Percentiles rank a stretch among this genome's conserved stretches.
Conservation (phyloP, 108 stramenopile species). For the Stephanodiscus minutulus region DNA sequence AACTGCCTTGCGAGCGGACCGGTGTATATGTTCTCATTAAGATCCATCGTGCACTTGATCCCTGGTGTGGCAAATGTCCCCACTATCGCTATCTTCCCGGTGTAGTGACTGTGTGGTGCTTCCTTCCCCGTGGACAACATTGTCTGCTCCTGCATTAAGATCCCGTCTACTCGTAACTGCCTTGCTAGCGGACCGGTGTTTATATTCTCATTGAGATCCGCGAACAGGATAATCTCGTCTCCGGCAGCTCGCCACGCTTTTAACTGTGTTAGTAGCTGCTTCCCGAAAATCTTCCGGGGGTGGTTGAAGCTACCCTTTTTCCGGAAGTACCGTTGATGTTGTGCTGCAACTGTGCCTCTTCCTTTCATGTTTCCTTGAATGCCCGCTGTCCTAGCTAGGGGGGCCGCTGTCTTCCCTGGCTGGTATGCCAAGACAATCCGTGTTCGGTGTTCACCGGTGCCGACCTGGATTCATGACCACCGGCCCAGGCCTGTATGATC, state of each 20-base stretch:
- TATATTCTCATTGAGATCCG: conserved; percentile 9
- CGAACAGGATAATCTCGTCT: conserved; percentile 9
- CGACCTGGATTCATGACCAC: neutral
- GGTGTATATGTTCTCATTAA: no score
- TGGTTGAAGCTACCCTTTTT: neutral
- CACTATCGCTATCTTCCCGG: neutral
- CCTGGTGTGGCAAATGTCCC: neutral
- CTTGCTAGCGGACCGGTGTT: neutral
- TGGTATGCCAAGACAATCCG: conserved; percentile 3
- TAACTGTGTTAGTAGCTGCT: neutral
- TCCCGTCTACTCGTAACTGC: neutral
- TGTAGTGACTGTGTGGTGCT: neutral
- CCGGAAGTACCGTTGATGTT: neutral
- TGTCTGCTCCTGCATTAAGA: neutral
- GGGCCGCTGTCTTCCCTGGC: no score
- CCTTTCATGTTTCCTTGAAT: no score
- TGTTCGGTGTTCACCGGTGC: neutral
- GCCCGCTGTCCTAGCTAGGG: no score
- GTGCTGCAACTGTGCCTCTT: neutral
- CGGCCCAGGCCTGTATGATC: conserved; percentile 9
- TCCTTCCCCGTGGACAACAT: neutral
- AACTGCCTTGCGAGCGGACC: no score
- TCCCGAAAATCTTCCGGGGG: neutral
- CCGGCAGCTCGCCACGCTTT: neutral
- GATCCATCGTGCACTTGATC: neutral